Evolutionary conservation across 805 yeast species (phyloP).

Genomic region (Spathaspora passalidarum): DNA sequence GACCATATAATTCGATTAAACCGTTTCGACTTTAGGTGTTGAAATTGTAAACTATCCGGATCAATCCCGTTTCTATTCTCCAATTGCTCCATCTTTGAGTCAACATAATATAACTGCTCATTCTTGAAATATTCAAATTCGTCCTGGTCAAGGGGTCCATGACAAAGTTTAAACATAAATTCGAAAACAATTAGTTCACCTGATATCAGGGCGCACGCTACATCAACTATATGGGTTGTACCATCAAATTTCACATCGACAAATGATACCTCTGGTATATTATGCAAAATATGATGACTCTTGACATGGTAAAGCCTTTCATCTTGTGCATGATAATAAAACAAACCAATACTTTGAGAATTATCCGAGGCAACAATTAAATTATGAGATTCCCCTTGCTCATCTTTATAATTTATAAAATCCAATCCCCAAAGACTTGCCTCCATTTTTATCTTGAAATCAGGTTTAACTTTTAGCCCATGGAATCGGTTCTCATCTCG

Average conservation of each 20-base stretch:
- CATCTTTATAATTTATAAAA: conserved; percentile 20
- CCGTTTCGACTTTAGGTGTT: conserved; percentile 4
- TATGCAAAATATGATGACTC: conserved; percentile 47
- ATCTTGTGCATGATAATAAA: conserved; percentile 28
- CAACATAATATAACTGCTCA: conserved; percentile 20
- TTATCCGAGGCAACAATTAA: conserved; percentile 54
- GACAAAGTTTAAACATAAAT: conserved; percentile 23
- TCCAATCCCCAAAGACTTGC: conserved; percentile 67
- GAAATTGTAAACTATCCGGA: not conserved
- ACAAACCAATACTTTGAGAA: conserved; percentile 42
- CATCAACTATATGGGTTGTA: conserved; percentile 22
- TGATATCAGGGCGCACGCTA: conserved; percentile 42
- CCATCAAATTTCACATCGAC: conserved; percentile 10
- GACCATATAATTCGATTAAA: conserved; percentile 23
- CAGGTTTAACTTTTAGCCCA: conserved; percentile 21
- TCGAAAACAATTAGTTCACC: conserved; percentile 43
- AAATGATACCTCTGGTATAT: conserved; percentile 49
- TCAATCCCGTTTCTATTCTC: conserved; percentile 14
- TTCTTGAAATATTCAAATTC: conserved; percentile 11
- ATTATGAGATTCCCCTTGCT: conserved; percentile 19
- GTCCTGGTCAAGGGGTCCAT: conserved; percentile 24
- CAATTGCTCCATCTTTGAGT: conserved; percentile 24
- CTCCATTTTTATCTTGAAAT: conserved; percentile 28
- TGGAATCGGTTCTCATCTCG: conserved; percentile 11
- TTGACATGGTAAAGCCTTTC: conserved; percentile 27